Evolutionary conservation across 768 basidiomycete species (phyloP), one percentile per base, ranked within the genome.

Genomic region (Lentinula detonsa): DNA sequence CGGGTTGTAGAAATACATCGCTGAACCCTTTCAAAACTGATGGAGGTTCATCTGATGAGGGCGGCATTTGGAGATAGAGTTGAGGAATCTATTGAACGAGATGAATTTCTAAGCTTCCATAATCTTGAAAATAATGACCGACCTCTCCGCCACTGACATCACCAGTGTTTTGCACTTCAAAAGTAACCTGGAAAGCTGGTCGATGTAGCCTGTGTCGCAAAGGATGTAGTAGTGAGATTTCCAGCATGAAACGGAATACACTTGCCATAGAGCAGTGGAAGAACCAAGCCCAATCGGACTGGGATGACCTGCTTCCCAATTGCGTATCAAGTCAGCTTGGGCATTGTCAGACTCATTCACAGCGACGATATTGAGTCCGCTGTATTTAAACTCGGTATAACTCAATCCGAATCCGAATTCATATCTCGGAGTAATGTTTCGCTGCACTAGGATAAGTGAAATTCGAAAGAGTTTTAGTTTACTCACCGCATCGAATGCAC

Each of bases 371-470:
- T 76, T 64, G 8, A 95, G 74, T 35, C 80, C 74, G 49, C 79
- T 83, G 70, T 93, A 95, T 39, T 80, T 72, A 71, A 95, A 98
- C 2, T 73, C 81, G 42, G 95, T 89, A 75, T 97, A 98, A 59
- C 87, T 90, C 68, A 95, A 70, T 0, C 95, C 95, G 70, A 86
- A 95, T 4, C 95, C 95, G 70, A 98, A 98, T 68, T 92, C 90
- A 67, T 85, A 93, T 49, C 90, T 88, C 3, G 92, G 92, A 1
- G 78, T 79, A 64, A 93, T 91, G 62, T 86, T 82, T 71, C 82
- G 75, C 82, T 88, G 37, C 11, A 39, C 72, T 35, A 71, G 34
- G 35, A 8, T 49, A 23, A 65, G 57, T 52, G 21, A 37, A 35
- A 40, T 4, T 50, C 21, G 0, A 9, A 15, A 23, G 5, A 21